phyloP scores from a whole-genome alignment of 495 filamentous ascomycete genomes.

The Podospora comata region DNA sequence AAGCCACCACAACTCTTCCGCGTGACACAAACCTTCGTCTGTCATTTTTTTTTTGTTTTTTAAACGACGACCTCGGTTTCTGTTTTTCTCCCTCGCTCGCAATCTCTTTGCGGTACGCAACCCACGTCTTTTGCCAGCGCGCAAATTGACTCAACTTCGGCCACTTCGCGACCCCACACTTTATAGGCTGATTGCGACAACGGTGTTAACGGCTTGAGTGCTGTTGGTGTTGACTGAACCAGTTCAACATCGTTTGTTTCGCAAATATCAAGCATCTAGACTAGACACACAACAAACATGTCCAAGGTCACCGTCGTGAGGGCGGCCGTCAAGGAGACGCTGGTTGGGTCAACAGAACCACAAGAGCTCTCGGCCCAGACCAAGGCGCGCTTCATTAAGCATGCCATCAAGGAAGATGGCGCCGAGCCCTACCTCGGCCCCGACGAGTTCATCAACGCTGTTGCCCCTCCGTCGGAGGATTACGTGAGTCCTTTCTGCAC shows the following conservation, averaged over 20 bases:
- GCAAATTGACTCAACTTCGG: neutral
- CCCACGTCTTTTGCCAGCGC: slow-evolving; percentile 3
- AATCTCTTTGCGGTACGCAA: slow-evolving; percentile 3
- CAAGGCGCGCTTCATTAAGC: slow-evolving; percentile 67
- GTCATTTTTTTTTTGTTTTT: neutral
- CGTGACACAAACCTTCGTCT: neutral
- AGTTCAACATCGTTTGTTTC: neutral
- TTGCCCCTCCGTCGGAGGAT: slow-evolving; percentile 84
- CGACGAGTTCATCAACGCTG: slow-evolving; percentile 82
- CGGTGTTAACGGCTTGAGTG: neutral
- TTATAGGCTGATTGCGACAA: neutral
- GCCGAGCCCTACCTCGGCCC: slow-evolving; percentile 78
- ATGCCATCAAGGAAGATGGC: slow-evolving; percentile 70
- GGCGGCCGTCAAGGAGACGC: slow-evolving; percentile 71
- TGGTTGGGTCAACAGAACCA: slow-evolving; percentile 62
- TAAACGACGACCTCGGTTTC: neutral
- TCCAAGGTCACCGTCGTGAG: slow-evolving; percentile 50
- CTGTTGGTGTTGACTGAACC: neutral
- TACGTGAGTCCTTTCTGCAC: slow-evolving; percentile 63
- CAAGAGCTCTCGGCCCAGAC: slow-evolving; percentile 64
- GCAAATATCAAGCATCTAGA: neutral
- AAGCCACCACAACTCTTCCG: neutral
- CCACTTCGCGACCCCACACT: neutral
- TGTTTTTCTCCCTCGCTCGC: neutral
- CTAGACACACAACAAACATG: slow-evolving; percentile 25